These are phyloP conservation scores for Coleophoma cylindrospora DNA, from an alignment of 2,329 filamentous ascomycete species.

Conservation along the genomic window DNA sequence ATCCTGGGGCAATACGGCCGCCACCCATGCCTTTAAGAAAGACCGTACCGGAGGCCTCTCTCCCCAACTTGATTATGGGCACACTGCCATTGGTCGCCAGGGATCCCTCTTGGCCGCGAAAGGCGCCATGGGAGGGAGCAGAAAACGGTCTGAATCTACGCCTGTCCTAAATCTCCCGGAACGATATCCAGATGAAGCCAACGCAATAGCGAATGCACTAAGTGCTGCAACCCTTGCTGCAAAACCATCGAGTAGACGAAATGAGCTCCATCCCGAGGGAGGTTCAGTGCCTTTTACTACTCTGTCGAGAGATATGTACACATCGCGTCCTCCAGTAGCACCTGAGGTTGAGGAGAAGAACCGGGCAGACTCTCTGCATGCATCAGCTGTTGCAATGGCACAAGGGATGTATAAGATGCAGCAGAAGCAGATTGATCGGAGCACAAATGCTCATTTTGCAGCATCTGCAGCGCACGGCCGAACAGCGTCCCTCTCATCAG, in stretches of 20 bases:
- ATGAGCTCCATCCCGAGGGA: slow-evolving; percentile 34
- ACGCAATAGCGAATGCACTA: slow-evolving; percentile 62
- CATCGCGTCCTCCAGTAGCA: slow-evolving; percentile 66
- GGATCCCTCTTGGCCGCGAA: slow-evolving; percentile 72
- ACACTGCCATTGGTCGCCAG: slow-evolving; percentile 46
- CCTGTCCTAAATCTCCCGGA: slow-evolving; percentile 34
- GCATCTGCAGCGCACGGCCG: slow-evolving; percentile 26
- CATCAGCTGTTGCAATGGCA: slow-evolving; percentile 85
- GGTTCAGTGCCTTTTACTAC: slow-evolving; percentile 65
- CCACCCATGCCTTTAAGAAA: slow-evolving; percentile 59
- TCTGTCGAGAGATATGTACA: slow-evolving; percentile 72
- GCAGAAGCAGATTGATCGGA: slow-evolving; percentile 42
- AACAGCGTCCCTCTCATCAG: slow-evolving; percentile 25
- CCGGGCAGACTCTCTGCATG: slow-evolving; percentile 67
- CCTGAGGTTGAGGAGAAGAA: slow-evolving; percentile 70
- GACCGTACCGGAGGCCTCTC: slow-evolving; percentile 33
- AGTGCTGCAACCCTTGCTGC: slow-evolving; percentile 64
- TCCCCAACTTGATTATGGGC: slow-evolving; percentile 38
- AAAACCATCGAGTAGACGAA: slow-evolving; percentile 8
- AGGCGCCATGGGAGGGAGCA: slow-evolving; percentile 61
- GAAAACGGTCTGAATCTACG: slow-evolving; percentile 57
- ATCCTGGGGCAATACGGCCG: slow-evolving; percentile 58
- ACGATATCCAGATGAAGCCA: slow-evolving; percentile 50
- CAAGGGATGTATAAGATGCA: slow-evolving; percentile 76
- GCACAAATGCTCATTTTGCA: slow-evolving; percentile 20